Evolutionary conservation across 495 filamentous ascomycete genomes (phyloP).

Genomic region (Podospora didyma): DNA sequence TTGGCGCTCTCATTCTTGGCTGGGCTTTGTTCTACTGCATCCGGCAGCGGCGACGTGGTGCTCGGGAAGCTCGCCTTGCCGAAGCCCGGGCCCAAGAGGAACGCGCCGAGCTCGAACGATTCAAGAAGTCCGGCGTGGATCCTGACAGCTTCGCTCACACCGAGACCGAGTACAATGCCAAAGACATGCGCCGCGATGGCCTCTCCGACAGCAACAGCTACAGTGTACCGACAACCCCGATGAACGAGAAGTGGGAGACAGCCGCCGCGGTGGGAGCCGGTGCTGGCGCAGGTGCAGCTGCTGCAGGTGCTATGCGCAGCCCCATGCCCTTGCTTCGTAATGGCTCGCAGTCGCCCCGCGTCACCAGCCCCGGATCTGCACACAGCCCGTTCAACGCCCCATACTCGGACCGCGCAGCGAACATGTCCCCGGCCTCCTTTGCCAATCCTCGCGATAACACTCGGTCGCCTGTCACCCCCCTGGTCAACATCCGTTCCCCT

Average conservation of each 20-base stretch:
- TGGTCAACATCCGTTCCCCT: slow-evolving; percentile 20
- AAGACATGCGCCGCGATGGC: slow-evolving; percentile 30
- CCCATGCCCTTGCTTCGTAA: slow-evolving; percentile 31
- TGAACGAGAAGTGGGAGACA: slow-evolving; percentile 16
- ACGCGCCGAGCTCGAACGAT: slow-evolving; percentile 60
- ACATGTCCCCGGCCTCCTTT: slow-evolving; percentile 12
- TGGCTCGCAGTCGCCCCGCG: slow-evolving; percentile 22
- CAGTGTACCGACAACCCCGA: slow-evolving; percentile 29
- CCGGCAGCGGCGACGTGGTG: slow-evolving; percentile 62
- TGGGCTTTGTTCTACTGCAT: slow-evolving; percentile 58
- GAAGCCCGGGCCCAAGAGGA: slow-evolving; percentile 54
- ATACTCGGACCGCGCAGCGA: slow-evolving; percentile 8
- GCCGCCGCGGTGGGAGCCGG: slow-evolving; percentile 19
- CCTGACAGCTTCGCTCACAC: slow-evolving; percentile 39
- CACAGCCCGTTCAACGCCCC: slow-evolving; percentile 6
- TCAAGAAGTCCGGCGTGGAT: slow-evolving; percentile 40
- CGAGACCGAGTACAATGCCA: slow-evolving; percentile 38
- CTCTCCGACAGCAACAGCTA: slow-evolving; percentile 29
- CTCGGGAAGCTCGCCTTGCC: slow-evolving; percentile 55
- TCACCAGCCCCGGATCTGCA: slow-evolving; percentile 16
- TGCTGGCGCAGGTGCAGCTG: slow-evolving; percentile 24
- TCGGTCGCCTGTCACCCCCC: slow-evolving; percentile 9
- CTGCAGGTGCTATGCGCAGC: slow-evolving; percentile 22
- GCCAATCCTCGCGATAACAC: background rate
- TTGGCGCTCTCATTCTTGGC: slow-evolving; percentile 44